These are phyloP conservation scores for Deinandra increscens DNA, from an alignment of 129 eudicot species.

Conservation along the genomic window DNA sequence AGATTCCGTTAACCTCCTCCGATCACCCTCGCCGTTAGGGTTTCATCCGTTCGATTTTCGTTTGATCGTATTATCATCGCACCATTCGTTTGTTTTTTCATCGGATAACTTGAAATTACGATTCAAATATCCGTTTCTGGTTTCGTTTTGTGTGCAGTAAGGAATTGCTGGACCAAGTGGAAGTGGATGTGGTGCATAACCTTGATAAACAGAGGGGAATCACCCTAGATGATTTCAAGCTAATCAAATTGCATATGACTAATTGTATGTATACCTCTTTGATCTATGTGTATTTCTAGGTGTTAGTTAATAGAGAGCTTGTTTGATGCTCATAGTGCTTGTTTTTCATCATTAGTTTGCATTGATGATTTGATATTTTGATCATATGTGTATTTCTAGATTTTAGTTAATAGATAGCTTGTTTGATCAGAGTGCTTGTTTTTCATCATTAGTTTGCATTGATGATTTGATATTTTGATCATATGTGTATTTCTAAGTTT, in stretches of 20 bases:
- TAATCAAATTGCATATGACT: conserved; percentile 84
- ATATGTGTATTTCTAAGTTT: conserved; percentile 5
- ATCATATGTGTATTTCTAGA: conserved; percentile 5
- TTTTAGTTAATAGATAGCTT: conserved; percentile 15
- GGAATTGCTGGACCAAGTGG: conserved; percentile 77
- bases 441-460: conserved; percentile 14
- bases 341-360: neutral
- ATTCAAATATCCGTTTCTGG: neutral
- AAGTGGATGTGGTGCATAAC: conserved; percentile 79
- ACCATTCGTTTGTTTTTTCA: neutral
- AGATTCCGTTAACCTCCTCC: conserved; percentile 13
- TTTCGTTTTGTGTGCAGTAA: conserved; percentile 42
- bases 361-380: conserved; percentile 6
- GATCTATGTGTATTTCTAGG: conserved; percentile 8
- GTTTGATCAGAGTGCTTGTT: neutral
- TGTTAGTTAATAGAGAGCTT: conserved; percentile 7
- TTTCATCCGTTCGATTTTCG: conserved; percentile 12
- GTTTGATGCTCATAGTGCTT: neutral
- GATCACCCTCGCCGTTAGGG: conserved; percentile 7
- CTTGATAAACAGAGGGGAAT: conserved; percentile 82
- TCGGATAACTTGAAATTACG: neutral
- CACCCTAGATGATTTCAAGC: conserved; percentile 87
- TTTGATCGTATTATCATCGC: conserved; percentile 9
- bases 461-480: neutral
- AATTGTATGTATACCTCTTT: conserved; percentile 45